phyloP scores from a whole-genome alignment of 2,329 filamentous ascomycete genomes.

The Pleomassaria siparia region DNA sequence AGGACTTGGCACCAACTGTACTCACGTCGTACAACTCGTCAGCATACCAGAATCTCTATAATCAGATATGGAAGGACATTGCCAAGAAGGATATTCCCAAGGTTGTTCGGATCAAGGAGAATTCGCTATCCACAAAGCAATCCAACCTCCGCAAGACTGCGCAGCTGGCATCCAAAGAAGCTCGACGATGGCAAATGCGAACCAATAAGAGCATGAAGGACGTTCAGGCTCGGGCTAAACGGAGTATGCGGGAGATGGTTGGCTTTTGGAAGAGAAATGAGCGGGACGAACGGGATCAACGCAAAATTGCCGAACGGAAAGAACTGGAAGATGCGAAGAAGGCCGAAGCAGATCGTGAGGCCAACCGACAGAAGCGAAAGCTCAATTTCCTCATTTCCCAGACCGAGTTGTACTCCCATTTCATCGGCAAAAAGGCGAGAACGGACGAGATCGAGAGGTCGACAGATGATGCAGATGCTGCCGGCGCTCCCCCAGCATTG shows the following conservation, averaged over 20 bases:
- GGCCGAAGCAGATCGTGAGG: slow-evolving; percentile 95
- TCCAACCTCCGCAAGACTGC: slow-evolving; percentile 99
- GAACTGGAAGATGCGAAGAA: slow-evolving; percentile 96
- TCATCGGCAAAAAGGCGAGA: slow-evolving; percentile 99
- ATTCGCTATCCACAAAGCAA: slow-evolving; percentile 81
- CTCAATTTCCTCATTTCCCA: slow-evolving; percentile 99
- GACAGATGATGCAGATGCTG: slow-evolving; percentile 71
- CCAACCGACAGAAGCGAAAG: slow-evolving; percentile 95
- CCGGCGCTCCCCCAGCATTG: slow-evolving; percentile 38
- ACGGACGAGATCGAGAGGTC: slow-evolving; percentile 92
- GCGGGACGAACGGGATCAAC: slow-evolving; percentile 90
- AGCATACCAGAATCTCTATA: slow-evolving; percentile 94
- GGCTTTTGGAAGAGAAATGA: slow-evolving; percentile 99
- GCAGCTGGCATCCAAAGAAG: slow-evolving; percentile 94
- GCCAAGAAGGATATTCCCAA: slow-evolving; percentile 92
- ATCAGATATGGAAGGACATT: slow-evolving; percentile 95
- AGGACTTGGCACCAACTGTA: slow-evolving; percentile 47
- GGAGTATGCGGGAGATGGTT: slow-evolving; percentile 99
- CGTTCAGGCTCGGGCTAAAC: slow-evolving; percentile 92
- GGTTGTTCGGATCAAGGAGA: slow-evolving; percentile 82
- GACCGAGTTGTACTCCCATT: slow-evolving; percentile 98
- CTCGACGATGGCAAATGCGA: slow-evolving; percentile 92
- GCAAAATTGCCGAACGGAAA: slow-evolving; percentile 91
- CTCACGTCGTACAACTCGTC: slow-evolving; percentile 73
- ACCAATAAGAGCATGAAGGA: slow-evolving; percentile 99